These are phyloP conservation scores for Trypanosoma mega DNA, from an alignment of 208 protist genomes.

Conservation along the genomic window DNA sequence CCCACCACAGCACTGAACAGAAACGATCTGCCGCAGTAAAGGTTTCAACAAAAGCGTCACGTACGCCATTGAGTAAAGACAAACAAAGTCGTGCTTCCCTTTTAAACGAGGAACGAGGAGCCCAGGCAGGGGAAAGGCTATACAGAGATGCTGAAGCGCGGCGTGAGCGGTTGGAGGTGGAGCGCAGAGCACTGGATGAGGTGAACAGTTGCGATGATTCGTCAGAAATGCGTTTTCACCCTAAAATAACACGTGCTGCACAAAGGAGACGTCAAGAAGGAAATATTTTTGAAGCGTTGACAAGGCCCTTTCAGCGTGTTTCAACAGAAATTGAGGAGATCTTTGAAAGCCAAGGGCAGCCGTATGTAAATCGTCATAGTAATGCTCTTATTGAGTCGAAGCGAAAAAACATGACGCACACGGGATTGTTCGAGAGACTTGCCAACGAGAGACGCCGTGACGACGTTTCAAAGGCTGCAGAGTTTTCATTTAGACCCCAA, in stretches of 20 bases:
- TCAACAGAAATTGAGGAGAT: too few relatives aligned
- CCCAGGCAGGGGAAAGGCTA: background rate
- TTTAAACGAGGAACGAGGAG: background rate
- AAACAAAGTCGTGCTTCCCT: too few relatives aligned
- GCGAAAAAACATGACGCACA: background rate
- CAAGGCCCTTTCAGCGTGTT: too few relatives aligned
- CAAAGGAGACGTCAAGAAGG: background rate
- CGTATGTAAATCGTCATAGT: background rate
- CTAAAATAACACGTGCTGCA: background rate
- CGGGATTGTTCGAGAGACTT: background rate
- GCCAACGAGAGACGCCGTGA: background rate
- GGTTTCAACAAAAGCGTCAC: too few relatives aligned
- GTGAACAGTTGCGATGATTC: background rate
- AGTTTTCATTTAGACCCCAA: background rate
- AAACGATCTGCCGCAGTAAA: background rate
- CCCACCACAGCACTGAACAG: background rate
- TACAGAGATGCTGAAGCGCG: background rate
- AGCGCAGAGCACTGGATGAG: background rate
- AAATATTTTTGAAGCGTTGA: background rate
- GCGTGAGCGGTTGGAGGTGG: background rate
- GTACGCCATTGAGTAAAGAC: too few relatives aligned
- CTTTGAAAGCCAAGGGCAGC: background rate
- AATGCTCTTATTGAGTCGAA: background rate
- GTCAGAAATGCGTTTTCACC: background rate
- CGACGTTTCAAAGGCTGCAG: background rate